These are phyloP conservation scores for Phyllosticta citrichinensis DNA, from an alignment of 2,329 filamentous ascomycete species.

Conservation along the genomic window DNA sequence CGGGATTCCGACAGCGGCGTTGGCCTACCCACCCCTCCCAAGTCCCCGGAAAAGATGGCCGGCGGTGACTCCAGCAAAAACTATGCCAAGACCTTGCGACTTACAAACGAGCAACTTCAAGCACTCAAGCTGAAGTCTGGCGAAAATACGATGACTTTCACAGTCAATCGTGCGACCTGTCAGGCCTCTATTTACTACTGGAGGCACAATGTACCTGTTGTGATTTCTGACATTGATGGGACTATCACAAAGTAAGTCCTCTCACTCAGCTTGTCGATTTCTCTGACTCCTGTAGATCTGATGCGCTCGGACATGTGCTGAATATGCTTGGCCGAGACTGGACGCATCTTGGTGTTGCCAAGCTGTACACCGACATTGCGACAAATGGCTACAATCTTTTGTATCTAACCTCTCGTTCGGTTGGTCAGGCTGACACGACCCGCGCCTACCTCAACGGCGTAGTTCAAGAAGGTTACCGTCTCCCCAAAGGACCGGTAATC, in stretches of 20 bases:
- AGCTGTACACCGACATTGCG: conserved; percentile 90
- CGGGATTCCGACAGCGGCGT: conserved; percentile 63
- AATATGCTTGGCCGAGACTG: conserved; percentile 97
- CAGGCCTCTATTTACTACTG: conserved; percentile 89
- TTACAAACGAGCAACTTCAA: conserved; percentile 94
- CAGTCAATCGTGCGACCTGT: conserved; percentile 89
- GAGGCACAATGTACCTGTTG: conserved; percentile 82
- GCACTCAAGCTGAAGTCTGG: conserved; percentile 70
- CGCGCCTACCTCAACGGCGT: conserved; percentile 84
- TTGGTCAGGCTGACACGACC: conserved; percentile 87
- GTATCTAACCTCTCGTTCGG: conserved; percentile 88
- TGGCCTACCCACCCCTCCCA: conserved; percentile 47
- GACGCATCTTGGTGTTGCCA: conserved; percentile 94
- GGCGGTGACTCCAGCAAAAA: conserved; percentile 66
- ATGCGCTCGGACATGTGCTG: conserved; percentile 84
- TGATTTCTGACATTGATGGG: conserved; percentile 97
- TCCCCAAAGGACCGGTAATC: conserved; percentile 88
- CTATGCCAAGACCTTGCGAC: conserved; percentile 89
- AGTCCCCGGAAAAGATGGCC: conserved; percentile 38
- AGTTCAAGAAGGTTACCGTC: conserved; percentile 71
- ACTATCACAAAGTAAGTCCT: conserved; percentile 75
- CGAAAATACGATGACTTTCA: conserved; percentile 92
- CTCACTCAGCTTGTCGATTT: not conserved
- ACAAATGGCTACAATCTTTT: conserved; percentile 98
- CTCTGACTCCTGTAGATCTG: conserved; percentile 43